phyloP scores from a whole-genome alignment of 129 eudicot species.

The Arctium minus region DNA sequence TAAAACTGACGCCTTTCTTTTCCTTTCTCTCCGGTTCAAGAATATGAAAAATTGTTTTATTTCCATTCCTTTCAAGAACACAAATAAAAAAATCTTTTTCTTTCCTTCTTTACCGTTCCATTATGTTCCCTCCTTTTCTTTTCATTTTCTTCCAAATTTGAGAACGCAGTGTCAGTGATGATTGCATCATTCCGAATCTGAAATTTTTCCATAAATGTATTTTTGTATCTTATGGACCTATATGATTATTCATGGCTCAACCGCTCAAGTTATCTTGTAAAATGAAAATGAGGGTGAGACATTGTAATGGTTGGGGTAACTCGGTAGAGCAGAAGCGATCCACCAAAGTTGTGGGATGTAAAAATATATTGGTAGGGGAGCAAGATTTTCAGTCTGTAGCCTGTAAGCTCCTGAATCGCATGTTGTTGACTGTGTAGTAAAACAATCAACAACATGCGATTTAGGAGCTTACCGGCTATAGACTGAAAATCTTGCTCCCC shows the following conservation, averaged over 20 bases:
- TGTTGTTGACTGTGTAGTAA: no score
- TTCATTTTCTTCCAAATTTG: background rate
- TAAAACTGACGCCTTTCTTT: background rate
- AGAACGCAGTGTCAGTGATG: background rate
- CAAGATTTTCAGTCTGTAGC: no score
- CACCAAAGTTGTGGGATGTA: background rate
- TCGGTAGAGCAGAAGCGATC: no score
- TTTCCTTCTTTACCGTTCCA: background rate
- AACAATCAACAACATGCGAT: no score
- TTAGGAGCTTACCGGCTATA: no score
- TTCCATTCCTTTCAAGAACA: background rate
- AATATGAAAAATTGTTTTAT: background rate
- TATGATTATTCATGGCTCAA: background rate
- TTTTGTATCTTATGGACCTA: background rate
- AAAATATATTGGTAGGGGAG: background rate
- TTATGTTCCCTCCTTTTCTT: background rate
- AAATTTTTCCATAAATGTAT: background rate
- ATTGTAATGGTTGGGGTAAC: no score
- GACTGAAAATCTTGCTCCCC: no score
- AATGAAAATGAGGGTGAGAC: background rate
- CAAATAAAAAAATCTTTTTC: background rate
- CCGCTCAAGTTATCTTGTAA: background rate
- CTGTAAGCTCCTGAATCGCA: no score
- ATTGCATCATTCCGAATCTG: background rate
- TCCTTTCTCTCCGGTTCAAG: background rate